Conservation (phyloP, 78 protist genomes). For the Isochrysis galbana region DNA sequence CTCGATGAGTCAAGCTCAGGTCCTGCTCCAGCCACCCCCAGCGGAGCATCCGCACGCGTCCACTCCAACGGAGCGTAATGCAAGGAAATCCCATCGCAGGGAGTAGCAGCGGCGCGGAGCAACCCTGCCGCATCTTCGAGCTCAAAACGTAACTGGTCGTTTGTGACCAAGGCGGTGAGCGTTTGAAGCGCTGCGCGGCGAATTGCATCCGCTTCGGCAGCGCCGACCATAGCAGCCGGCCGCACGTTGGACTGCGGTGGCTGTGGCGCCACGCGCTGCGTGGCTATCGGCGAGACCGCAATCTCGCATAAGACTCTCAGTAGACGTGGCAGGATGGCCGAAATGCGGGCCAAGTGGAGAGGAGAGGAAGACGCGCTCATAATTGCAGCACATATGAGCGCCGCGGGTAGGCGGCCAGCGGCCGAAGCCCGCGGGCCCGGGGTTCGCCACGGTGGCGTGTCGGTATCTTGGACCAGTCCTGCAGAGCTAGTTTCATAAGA, state of each 20-base stretch:
- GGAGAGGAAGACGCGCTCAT: background rate
- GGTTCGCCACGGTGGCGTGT: background rate
- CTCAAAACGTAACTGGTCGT: background rate
- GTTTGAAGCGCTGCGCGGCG: background rate
- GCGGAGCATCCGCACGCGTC: too few species aligned
- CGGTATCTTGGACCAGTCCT: background rate
- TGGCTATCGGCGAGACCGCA: background rate
- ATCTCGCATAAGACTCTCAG: background rate
- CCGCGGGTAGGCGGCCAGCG: background rate
- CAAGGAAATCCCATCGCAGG: too few species aligned
- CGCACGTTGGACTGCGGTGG: background rate
- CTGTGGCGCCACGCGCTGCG: background rate
- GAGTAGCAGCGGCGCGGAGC: background rate
- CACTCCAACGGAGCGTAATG: too few species aligned
- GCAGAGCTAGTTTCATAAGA: too few species aligned
- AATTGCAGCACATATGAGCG: background rate
- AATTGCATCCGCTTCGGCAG: background rate
- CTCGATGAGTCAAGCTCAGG: too few species aligned
- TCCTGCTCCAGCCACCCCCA: too few species aligned
- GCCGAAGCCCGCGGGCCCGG: background rate
- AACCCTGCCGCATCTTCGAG: background rate
- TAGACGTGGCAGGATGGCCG: background rate
- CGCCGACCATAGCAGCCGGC: background rate
- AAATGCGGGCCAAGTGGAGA: background rate
- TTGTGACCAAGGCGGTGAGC: background rate